Conservation (phyloP, 306 rosid genomes). For the Rosa lucieae region DNA sequence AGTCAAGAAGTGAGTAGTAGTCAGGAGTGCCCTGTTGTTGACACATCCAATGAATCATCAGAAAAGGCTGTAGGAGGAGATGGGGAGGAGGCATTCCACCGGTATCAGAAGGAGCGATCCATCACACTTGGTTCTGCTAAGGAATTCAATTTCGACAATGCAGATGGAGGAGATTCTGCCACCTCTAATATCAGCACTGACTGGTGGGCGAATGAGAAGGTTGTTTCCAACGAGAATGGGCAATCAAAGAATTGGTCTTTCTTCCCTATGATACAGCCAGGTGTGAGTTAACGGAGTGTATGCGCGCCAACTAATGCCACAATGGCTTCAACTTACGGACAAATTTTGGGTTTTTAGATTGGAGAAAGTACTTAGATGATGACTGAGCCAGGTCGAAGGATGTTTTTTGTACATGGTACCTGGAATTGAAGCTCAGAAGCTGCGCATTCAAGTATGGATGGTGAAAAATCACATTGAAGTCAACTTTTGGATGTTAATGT, state of each 20-base stretch:
- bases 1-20: background rate
- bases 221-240: slow-evolving; percentile 49
- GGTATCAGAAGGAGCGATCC: slow-evolving; percentile 51
- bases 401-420: slow-evolving; percentile 22
- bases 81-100: slow-evolving; percentile 33
- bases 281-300: slow-evolving; percentile 44
- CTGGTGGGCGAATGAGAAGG: slow-evolving; percentile 96
- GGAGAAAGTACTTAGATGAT: background rate
- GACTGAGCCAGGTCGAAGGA: slow-evolving; percentile 18
- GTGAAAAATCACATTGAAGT: background rate
- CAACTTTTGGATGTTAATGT: slow-evolving; percentile 11
- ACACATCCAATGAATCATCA: slow-evolving; percentile 37
- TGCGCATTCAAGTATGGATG: slow-evolving; percentile 9
- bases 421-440: slow-evolving; percentile 10
- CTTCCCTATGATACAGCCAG: slow-evolving; percentile 72
- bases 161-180: slow-evolving; percentile 71
- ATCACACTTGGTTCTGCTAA: slow-evolving; percentile 61
- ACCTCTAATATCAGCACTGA: slow-evolving; percentile 49
- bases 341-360: slow-evolving; percentile 13
- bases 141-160: slow-evolving; percentile 81
- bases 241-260: slow-evolving; percentile 70
- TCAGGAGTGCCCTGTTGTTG: slow-evolving; percentile 30
- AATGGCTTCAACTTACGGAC: slow-evolving; percentile 30
- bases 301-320: slow-evolving; percentile 1
- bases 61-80: slow-evolving; percentile 30